phyloP scores from a whole-genome alignment of 257 asterid species.

The Coffea canephora region DNA sequence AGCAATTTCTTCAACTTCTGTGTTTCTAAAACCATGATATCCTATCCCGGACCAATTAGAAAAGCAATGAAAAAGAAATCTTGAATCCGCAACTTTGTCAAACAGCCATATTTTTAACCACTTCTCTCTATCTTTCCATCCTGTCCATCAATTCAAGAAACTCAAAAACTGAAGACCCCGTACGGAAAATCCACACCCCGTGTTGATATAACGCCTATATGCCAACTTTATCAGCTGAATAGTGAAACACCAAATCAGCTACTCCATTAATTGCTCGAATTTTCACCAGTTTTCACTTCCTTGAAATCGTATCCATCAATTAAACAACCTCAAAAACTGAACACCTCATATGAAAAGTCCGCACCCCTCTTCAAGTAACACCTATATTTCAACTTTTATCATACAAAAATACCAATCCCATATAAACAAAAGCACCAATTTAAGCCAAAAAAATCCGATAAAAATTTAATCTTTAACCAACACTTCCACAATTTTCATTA shows the following conservation, averaged over 20 bases:
- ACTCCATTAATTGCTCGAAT: slow-evolving; percentile 9
- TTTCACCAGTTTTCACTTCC: slow-evolving; percentile 22
- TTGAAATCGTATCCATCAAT: slow-evolving; percentile 24
- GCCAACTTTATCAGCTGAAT: slow-evolving; percentile 13
- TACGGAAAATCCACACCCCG: slow-evolving; percentile 18
- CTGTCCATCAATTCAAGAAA: slow-evolving; percentile 23
- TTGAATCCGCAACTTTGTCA: background rate
- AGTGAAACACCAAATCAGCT: slow-evolving; percentile 18
- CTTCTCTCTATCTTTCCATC: slow-evolving; percentile 25
- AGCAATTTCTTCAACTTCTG: slow-evolving; percentile 30
- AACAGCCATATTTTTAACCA: background rate
- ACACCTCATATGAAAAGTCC: slow-evolving; percentile 11
- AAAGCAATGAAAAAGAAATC: slow-evolving; percentile 15
- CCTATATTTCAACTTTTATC: slow-evolving; percentile 19
- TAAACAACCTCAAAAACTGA: slow-evolving; percentile 19
- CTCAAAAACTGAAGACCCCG: slow-evolving; percentile 15
- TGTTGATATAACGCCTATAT: slow-evolving; percentile 23
- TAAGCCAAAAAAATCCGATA: slow-evolving; percentile 17
- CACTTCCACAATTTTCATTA: slow-evolving; percentile 20
- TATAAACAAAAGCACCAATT: slow-evolving; percentile 20
- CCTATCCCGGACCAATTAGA: slow-evolving; percentile 27
- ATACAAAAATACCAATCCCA: slow-evolving; percentile 21
- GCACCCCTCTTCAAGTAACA: slow-evolving; percentile 25
- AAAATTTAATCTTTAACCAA: slow-evolving; percentile 30
- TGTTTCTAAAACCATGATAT: slow-evolving; percentile 33